Evolutionary conservation across 257 asterid species (phyloP), one percentile per base, ranked within the genome.

Genomic region (Solanum tacnaense): DNA sequence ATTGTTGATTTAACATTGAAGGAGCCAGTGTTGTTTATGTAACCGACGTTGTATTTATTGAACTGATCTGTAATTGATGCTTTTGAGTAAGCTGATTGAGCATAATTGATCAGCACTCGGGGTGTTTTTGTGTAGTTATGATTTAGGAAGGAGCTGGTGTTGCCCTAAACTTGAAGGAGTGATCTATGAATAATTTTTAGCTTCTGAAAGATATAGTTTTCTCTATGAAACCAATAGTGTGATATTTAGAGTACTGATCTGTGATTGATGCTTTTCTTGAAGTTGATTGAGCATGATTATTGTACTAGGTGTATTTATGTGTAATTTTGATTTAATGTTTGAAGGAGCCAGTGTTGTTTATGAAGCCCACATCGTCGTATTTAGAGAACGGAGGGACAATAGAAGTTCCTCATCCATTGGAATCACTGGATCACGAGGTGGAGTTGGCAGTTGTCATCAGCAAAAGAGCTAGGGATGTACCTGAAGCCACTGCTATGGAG

Each of bases 291-390:
- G 67, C 78, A 21, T 58, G 29, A 25, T 79, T 9, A 79, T 79
- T 27, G 84, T 79, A 27, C 84, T 44, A 13, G 25, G 84, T 44
- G 23, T 44, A 44, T 39, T 12, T 76, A 38, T 49, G 46, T 75
- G 41, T 65, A 27, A 39, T 68, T 23, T 7, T 67, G 21, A 27
- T 15, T 75, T n/a, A 18, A 21, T 3, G 16, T 16, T 29, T 84
- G 73, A 60, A 62, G 99, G 99, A 96, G 90, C 99, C 99, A 62
- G 98, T 96, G 88, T 92, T 96, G 93, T 96, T 96, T 92, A 86
- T 96, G 95, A 96, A 96, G 95, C 99, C 99, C 29, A 96, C 99
- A 90, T 87, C 98, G 82, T 96, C 99, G 92, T 96, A 94, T 92
- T 87, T 96, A 93, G 94, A 89, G 89, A 94, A 95, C 79, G 99